phyloP scores from a whole-genome alignment of 2,329 filamentous ascomycete genomes.

The Exophiala aquamarina region DNA sequence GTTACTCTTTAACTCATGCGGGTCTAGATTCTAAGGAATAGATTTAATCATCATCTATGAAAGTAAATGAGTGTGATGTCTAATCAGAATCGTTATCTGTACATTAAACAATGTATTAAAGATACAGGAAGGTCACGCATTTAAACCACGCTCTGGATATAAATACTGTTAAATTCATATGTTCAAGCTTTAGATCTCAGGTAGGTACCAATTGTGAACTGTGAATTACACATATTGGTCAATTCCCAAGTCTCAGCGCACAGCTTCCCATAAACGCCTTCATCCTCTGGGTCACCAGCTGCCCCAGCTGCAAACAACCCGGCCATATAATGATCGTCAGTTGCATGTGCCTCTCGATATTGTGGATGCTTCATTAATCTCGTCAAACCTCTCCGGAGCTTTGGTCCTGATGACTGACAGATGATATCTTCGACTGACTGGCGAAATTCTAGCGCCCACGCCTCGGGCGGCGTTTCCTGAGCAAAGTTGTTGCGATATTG shows the following conservation, averaged over 20 bases:
- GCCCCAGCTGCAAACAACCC: conserved; percentile 63
- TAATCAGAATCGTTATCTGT: no score
- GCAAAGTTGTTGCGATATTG: conserved; percentile 63
- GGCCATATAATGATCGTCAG: conserved; percentile 70
- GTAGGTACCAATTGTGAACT: conserved; percentile 53
- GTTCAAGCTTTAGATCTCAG: neutral
- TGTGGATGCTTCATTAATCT: conserved; percentile 67
- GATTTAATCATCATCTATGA: no score
- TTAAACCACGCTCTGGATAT: no score
- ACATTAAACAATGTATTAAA: no score
- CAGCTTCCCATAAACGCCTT: conserved; percentile 42
- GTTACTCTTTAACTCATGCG: no score
- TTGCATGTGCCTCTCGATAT: conserved; percentile 67
- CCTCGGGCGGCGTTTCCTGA: conserved; percentile 57
- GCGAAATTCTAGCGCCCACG: conserved; percentile 64
- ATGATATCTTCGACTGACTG: conserved; percentile 64
- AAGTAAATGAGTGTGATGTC: no score
- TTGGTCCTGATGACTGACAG: conserved; percentile 54
- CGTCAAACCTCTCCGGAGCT: conserved; percentile 55
- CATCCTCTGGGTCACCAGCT: conserved; percentile 50
- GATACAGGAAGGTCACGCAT: no score
- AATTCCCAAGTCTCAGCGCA: conserved; percentile 64
- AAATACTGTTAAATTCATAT: no score
- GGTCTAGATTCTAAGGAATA: no score
- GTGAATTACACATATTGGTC: conserved; percentile 64